Evolutionary conservation across 352 stramenopile species (phyloP), one percentile per base, ranked within the genome.

Genomic region (Globisporangium spinosum): DNA sequence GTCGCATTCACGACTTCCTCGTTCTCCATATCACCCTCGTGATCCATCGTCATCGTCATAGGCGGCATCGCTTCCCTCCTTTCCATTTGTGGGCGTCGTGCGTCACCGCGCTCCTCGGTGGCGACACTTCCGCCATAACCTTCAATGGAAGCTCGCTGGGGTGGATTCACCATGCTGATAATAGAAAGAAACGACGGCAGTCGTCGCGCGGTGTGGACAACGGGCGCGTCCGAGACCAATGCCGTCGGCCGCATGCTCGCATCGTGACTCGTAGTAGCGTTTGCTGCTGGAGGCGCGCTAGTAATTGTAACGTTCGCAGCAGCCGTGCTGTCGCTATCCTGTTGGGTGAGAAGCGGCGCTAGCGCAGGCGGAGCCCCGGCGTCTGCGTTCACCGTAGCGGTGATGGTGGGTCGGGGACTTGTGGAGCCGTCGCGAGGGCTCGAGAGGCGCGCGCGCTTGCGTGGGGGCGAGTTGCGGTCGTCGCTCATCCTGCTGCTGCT

Each of bases 381-480:
- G 59, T 65, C 43, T 12, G 55, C 40, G 23, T 47, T 40, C 59
- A 45, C 40, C 2, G 49, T 25, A 34, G 62, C 12, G 17, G 9
- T n/a, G 25, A 7, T 20, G 34, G 34, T 13, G 51, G 15, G 10
- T 58, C 35, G 15, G 56, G 23, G 2, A 7, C 58, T 63, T 22
- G 12, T 8, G 29, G 10, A 8, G 22, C 2, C 22, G 9, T 13
- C 71, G 25, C 20, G 34, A 27, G 65, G 47, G 17, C 59, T 66
- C 35, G 70, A 55, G 34, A 80, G 67, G 12, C 77, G 77, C 34
- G 72, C 74, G 61, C 70, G 75, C 59, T 80, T 81, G 12, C 74
- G 67, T 53, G 77, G 74, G 40, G 77, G 74, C 51, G 64, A 76
- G 17, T 63, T 55, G 13, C 73, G 70, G 58, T 78, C 72, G 71